Evolutionary conservation across 2,329 filamentous ascomycete genomes (phyloP).

Genomic region (Pseudocercospora eumusae): DNA sequence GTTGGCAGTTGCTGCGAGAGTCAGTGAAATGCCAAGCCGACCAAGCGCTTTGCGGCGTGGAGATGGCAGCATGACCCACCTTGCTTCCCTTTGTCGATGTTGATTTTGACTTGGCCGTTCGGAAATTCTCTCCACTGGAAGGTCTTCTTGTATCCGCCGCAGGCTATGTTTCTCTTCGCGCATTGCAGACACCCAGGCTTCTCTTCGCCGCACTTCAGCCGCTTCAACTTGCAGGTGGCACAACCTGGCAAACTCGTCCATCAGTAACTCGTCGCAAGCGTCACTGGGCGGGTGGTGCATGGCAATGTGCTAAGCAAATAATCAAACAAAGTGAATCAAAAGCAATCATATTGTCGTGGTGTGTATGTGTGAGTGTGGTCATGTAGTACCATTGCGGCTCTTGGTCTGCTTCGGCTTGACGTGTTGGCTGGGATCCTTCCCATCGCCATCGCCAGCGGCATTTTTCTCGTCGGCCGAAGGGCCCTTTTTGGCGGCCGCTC

Average conservation of each 20-base stretch:
- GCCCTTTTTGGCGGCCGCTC: conserved; percentile 28
- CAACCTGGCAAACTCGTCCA: conserved; percentile 56
- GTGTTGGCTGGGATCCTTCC: conserved; percentile 41
- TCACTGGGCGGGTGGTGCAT: background rate
- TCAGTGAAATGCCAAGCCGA: conserved; percentile 12
- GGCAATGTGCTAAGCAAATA: background rate
- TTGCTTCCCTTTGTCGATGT: conserved; percentile 39
- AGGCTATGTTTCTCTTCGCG: conserved; percentile 63
- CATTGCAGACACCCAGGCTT: conserved; percentile 50
- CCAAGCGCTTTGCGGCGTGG: background rate
- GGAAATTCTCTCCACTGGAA: conserved; percentile 71
- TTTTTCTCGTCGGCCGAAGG: conserved; percentile 22
- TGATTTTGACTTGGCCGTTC: conserved; percentile 58
- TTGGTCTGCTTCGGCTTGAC: conserved; percentile 71
- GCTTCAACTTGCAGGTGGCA: conserved; percentile 71
- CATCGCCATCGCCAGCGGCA: conserved; percentile 20
- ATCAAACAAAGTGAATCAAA: conserved; percentile 10
- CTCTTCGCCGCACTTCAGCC: conserved; percentile 72
- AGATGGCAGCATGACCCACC: conserved; percentile 7
- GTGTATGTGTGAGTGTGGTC: conserved; percentile 12
- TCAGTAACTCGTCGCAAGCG: conserved; percentile 26
- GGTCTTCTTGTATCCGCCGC: conserved; percentile 72
- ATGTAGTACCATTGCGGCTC: conserved; percentile 68
- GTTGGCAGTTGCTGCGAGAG: conserved; percentile 15
- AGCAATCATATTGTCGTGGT: conserved; percentile 9